Evolutionary conservation across 306 rosid genomes (phyloP), one percentile per base, ranked within the genome.

Genomic region (Fragaria vesca): DNA sequence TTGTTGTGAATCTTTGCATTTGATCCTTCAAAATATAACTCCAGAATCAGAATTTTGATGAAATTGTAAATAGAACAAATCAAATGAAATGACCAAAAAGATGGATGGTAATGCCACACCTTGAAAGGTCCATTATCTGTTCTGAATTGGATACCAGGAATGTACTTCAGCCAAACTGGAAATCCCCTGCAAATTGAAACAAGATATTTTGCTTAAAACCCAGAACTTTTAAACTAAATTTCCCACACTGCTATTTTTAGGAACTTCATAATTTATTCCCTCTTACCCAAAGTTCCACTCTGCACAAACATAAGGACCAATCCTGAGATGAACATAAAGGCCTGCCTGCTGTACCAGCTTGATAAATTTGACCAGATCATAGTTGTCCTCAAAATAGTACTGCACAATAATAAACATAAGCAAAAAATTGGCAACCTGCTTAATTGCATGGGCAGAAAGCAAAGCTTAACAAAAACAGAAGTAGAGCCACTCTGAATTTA

Each of bases 281-380:
- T 78, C 54, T 79, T 95, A 95, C 99, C 99, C 99, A 50, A 95
- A 95, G 83, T 95, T 95, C 99, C 99, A 95, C 76, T 95, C 99
- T 65, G 99, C 99, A 79, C 99, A 95, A 73, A 91, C 89, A 88
- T 95, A 95, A 71, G 99, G 99, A 67, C 99, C 99, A 87, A 95
- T 90, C 85, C 99, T 91, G 66, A 95, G 97, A 83, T 95, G 91
- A 81, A 84, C 89, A 75, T 87, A 91, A 8, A 95, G 97, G 63
- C 99, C 99, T 52, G 99, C 98, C 87, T 95, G 96, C 82, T 93
- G 89, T 68, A 91, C 92, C 76, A 95, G 88, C 96, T 86, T 93
- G 47, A 95, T 79, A 87, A 93, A 95, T 83, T 79, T 91, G 78
- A 93, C 98, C 86, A 95, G 86, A 87, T 95, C 98, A 86, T 93